phyloP scores from a whole-genome alignment of 2,329 filamentous ascomycete species.

The Exutisphaerella laricina region DNA sequence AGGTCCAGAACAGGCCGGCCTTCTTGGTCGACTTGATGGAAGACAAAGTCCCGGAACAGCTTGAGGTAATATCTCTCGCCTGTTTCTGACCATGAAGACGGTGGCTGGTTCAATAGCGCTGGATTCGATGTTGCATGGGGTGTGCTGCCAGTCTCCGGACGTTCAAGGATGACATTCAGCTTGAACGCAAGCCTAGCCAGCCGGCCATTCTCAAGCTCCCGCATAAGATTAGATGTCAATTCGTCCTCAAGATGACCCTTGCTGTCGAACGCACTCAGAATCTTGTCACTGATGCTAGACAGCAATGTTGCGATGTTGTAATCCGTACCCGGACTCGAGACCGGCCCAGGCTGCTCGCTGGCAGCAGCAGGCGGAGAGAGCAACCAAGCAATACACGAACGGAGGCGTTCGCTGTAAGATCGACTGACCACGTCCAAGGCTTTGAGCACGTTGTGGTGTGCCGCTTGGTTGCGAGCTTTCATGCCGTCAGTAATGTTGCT shows the following conservation, averaged over 20 bases:
- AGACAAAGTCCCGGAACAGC: conserved; percentile 93
- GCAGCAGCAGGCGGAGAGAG: conserved; percentile 52
- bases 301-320: conserved; percentile 79
- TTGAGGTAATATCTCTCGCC: conserved; percentile 90
- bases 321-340: conserved; percentile 28
- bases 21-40: conserved; percentile 85
- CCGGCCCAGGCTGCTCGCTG: conserved; percentile 3
- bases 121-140: conserved; percentile 29
- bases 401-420: conserved; percentile 70
- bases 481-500: no score
- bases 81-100: conserved; percentile 71
- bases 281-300: conserved; percentile 68
- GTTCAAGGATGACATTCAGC: conserved; percentile 80
- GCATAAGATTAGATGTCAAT: conserved; percentile 62
- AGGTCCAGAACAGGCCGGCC: conserved; percentile 80
- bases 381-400: conserved; percentile 76
- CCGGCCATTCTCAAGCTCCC: conserved; percentile 85
- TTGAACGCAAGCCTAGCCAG: conserved; percentile 76
- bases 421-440: conserved; percentile 71
- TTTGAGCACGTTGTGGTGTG: conserved; percentile 54
- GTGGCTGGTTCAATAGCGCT: conserved; percentile 29
- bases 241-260: conserved; percentile 75
- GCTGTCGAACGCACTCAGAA: conserved; percentile 69
- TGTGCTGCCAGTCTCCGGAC: conserved; percentile 60
- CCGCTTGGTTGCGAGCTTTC: conserved; percentile 47